These are phyloP conservation scores for Phytopythium oedochilum DNA, from an alignment of 352 stramenopile genomes.

Conservation along the genomic window DNA sequence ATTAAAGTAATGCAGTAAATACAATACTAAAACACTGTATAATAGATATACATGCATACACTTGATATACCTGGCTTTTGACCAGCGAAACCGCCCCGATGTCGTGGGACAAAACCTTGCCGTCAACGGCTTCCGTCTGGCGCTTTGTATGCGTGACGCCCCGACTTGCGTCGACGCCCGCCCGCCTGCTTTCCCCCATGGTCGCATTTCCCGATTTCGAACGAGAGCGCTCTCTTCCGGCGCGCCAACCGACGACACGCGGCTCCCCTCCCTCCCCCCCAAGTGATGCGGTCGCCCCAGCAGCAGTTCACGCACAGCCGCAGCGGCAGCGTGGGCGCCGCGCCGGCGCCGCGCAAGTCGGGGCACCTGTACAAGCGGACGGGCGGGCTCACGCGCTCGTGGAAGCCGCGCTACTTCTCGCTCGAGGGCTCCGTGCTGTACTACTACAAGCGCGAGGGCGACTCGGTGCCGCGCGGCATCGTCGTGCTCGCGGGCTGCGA, in stretches of 20 bases:
- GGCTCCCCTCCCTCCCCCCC: no score
- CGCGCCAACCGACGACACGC: no score
- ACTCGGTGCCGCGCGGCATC: constrained; percentile 50
- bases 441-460: constrained; percentile 71
- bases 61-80: no score
- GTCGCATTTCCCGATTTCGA: not conserved
- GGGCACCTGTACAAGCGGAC: constrained; percentile 73
- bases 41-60: no score
- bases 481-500: constrained; percentile 63
- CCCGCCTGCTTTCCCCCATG: not conserved
- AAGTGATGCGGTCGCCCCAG: constrained; percentile 3
- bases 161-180: no score
- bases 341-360: constrained; percentile 27
- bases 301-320: constrained; percentile 6
- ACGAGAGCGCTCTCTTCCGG: no score
- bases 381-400: constrained; percentile 36
- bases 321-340: constrained; percentile 10
- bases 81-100: no score
- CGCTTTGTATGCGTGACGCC: no score
- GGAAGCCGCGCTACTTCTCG: constrained; percentile 63
- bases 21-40: no score
- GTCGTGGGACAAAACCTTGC: no score
- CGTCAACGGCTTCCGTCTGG: no score
- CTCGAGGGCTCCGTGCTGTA: constrained; percentile 63
- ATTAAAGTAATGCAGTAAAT: no score